Conservation (phyloP, 2,329 filamentous ascomycete species). For the Chrysoporthe puriensis region DNA sequence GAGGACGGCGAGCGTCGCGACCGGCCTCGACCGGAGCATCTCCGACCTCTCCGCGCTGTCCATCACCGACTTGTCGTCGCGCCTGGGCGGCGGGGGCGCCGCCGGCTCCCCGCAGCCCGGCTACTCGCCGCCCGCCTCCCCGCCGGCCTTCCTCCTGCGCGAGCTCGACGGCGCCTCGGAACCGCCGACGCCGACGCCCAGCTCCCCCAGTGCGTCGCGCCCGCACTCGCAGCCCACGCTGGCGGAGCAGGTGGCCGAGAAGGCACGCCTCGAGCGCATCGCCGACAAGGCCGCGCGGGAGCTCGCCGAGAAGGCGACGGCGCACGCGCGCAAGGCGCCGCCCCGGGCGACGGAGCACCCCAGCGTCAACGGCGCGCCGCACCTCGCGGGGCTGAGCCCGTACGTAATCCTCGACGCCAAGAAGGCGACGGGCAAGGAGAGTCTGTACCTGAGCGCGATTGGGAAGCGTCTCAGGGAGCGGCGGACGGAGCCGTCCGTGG, state of each 20-base stretch:
- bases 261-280: constrained; percentile 63
- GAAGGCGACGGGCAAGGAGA: constrained; percentile 77
- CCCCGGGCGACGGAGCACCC: constrained; percentile 59
- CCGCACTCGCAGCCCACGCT: constrained; percentile 40
- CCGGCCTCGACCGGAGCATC: constrained; percentile 29
- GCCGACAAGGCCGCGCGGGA: constrained; percentile 58
- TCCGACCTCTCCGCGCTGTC: constrained; percentile 29
- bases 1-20: constrained; percentile 24
- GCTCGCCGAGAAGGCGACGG: constrained; percentile 56
- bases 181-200: constrained; percentile 18
- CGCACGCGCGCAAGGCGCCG: constrained; percentile 54
- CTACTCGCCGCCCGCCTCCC: constrained; percentile 30
- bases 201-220: constrained; percentile 29
- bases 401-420: constrained; percentile 78
- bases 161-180: constrained; percentile 15
- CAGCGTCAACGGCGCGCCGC: constrained; percentile 58
- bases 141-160: constrained; percentile 29
- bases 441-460: constrained; percentile 69
- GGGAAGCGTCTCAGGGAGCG: constrained; percentile 49
- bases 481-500: constrained; percentile 21
- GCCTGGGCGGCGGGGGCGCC: constrained; percentile 30
- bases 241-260: constrained; percentile 61
- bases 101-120: constrained; percentile 32
- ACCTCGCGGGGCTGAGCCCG: constrained; percentile 61
- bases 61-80: constrained; percentile 22